phyloP scores from a whole-genome alignment of 2,329 filamentous ascomycete species.

The Cercospora brassicicola region DNA sequence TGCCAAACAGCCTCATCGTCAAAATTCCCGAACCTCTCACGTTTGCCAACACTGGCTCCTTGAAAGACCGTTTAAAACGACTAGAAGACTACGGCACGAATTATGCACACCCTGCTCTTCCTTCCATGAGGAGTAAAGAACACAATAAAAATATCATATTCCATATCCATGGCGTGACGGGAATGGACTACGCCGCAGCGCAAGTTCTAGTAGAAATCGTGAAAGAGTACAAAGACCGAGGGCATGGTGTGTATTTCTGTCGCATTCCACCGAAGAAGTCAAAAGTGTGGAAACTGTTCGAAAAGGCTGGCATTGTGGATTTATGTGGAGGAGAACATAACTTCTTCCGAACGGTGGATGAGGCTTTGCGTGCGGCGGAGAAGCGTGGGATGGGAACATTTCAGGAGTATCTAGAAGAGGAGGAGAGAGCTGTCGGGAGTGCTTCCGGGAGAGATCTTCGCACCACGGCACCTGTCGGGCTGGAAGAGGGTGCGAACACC shows the following conservation, averaged over 20 bases:
- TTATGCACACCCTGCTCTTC: constrained; percentile 81
- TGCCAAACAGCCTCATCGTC: constrained; percentile 90
- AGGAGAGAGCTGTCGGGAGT: background rate
- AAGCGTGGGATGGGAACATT: constrained; percentile 44
- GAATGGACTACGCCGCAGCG: constrained; percentile 86
- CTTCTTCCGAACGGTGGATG: constrained; percentile 80
- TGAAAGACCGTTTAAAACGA: constrained; percentile 78
- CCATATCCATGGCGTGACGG: constrained; percentile 95
- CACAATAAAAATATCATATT: constrained; percentile 93
- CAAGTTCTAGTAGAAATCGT: constrained; percentile 93
- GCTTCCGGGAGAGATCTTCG: background rate
- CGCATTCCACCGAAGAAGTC: constrained; percentile 51
- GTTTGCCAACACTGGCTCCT: constrained; percentile 88
- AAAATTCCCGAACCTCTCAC: constrained; percentile 97
- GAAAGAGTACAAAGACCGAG: constrained; percentile 70
- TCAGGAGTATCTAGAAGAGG: constrained; percentile 3
- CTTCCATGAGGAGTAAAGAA: constrained; percentile 72
- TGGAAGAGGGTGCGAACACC: background rate
- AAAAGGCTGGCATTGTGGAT: constrained; percentile 79
- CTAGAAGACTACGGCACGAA: constrained; percentile 89
- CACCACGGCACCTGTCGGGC: background rate
- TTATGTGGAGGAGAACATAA: constrained; percentile 73
- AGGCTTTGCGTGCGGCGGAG: constrained; percentile 80
- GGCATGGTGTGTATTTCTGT: constrained; percentile 75
- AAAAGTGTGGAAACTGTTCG: constrained; percentile 70